Percentiles rank a stretch among this genome's conserved stretches.
These are phyloP conservation scores for Bidens hawaiensis DNA, from an alignment of 140 eudicot species.

Conservation along the genomic window DNA sequence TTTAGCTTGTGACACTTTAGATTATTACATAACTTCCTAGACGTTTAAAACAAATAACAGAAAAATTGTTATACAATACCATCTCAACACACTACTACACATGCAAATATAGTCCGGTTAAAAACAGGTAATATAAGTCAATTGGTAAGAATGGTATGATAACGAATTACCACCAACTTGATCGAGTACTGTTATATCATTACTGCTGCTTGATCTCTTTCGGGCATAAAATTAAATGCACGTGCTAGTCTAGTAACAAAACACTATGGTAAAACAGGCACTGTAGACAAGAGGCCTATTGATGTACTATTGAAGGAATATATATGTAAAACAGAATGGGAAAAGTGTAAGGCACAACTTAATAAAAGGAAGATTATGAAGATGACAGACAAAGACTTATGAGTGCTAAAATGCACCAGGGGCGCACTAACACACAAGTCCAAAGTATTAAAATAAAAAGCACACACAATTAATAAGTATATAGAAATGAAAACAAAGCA, in stretches of 20 bases:
- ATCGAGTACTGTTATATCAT: constrained; percentile 4
- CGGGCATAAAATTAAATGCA: constrained; percentile 11
- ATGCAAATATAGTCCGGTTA: background rate
- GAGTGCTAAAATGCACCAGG: constrained; percentile 33
- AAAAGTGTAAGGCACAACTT: constrained; percentile 13
- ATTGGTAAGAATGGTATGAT: background rate
- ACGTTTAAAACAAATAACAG: background rate
- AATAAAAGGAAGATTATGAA: constrained; percentile 19
- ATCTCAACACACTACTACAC: background rate
- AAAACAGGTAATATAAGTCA: too few species aligned
- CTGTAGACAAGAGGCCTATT: constrained; percentile 17
- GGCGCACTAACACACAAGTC: constrained; percentile 40
- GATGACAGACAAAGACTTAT: constrained; percentile 37
- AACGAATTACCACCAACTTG: background rate
- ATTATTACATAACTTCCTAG: background rate
- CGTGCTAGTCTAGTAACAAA: constrained; percentile 1
- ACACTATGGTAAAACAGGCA: constrained; percentile 4
- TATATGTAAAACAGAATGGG: constrained; percentile 9
- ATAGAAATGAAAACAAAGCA: constrained; percentile 23
- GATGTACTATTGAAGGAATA: constrained; percentile 18
- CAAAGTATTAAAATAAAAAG: constrained; percentile 29
- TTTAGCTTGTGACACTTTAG: constrained; percentile 10
- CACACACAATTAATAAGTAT: constrained; percentile 16
- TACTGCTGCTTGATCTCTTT: constrained; percentile 4
- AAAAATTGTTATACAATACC: background rate